Conservation (phyloP, 2,329 filamentous ascomycete species). For the Nothopassalora personata region DNA sequence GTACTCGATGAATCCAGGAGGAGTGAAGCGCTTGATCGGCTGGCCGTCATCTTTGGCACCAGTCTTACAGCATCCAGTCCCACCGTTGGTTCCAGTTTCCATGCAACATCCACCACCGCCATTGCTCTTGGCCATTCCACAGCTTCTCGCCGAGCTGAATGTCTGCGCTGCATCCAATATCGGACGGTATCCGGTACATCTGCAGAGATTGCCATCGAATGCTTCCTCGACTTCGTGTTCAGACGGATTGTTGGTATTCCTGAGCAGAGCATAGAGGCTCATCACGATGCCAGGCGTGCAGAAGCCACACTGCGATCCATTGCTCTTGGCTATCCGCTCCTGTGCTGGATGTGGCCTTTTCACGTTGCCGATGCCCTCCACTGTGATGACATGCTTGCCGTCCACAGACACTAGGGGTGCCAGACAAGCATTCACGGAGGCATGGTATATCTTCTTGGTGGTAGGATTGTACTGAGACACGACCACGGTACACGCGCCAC, state of each 20-base stretch:
- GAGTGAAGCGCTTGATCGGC: constrained; percentile 62
- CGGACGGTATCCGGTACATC: constrained; percentile 90
- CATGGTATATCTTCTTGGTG: constrained; percentile 89
- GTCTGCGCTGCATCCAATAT: constrained; percentile 92
- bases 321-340: constrained; percentile 82
- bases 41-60: constrained; percentile 38
- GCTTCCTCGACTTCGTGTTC: constrained; percentile 88
- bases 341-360: constrained; percentile 84
- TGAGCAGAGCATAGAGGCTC: constrained; percentile 86
- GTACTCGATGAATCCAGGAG: constrained; percentile 90
- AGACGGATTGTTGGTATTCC: constrained; percentile 73
- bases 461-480: constrained; percentile 91
- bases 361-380: constrained; percentile 89
- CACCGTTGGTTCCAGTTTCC: constrained; percentile 44
- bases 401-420: constrained; percentile 89
- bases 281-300: constrained; percentile 98
- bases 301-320: constrained; percentile 92
- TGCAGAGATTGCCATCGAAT: constrained; percentile 92
- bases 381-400: constrained; percentile 95
- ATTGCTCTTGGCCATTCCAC: constrained; percentile 52
- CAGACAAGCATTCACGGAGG: constrained; percentile 91
- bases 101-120: constrained; percentile 69
- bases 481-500: constrained; percentile 92
- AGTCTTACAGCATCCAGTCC: constrained; percentile 57
- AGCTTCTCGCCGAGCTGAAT: constrained; percentile 59